Evolutionary conservation across 2,329 filamentous ascomycete genomes (phyloP).

Genomic region (Pseudogymnoascus pannorum): DNA sequence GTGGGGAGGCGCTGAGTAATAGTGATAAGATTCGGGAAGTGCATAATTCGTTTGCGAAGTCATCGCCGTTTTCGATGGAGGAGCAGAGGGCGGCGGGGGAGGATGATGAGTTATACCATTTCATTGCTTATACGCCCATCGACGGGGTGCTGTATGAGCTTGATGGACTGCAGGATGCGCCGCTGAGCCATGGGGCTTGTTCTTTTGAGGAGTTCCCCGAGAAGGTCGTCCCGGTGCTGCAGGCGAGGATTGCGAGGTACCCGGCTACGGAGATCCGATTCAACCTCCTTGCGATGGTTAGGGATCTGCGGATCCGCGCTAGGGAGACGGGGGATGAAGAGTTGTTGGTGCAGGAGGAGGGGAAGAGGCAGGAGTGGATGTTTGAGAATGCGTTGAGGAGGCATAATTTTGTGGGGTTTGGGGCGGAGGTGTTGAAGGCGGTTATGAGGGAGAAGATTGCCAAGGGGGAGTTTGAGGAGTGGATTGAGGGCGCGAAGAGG

Average conservation of each 20-base stretch:
- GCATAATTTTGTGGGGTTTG: slow-evolving; percentile 96
- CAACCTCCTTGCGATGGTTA: slow-evolving; percentile 88
- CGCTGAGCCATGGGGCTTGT: slow-evolving; percentile 80
- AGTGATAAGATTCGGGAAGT: slow-evolving; percentile 51
- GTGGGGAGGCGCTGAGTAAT: slow-evolving; percentile 65
- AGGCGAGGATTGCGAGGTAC: slow-evolving; percentile 76
- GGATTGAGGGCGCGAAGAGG: slow-evolving; percentile 59
- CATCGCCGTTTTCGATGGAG: slow-evolving; percentile 88
- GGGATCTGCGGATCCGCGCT: slow-evolving; percentile 71
- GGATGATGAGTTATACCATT: slow-evolving; percentile 93
- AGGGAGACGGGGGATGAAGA: slow-evolving; percentile 77
- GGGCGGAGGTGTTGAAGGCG: slow-evolving; percentile 80
- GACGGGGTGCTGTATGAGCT: slow-evolving; percentile 82
- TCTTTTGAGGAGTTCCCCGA: slow-evolving; percentile 63
- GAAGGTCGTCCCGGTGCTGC: slow-evolving; percentile 80
- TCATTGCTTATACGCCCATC: slow-evolving; percentile 87
- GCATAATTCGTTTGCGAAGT: slow-evolving; percentile 67
- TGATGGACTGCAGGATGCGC: slow-evolving; percentile 86
- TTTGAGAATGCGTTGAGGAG: slow-evolving; percentile 90
- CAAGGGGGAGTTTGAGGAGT: slow-evolving; percentile 62
- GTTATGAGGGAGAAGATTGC: slow-evolving; percentile 70
- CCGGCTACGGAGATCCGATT: slow-evolving; percentile 85
- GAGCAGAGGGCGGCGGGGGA: slow-evolving; percentile 62
- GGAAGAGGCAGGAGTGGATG: slow-evolving; percentile 78
- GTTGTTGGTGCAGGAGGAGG: slow-evolving; percentile 68